These are phyloP conservation scores for Suhomyces ambrosiae DNA, from an alignment of 1,139 yeast genomes.

Conservation along the genomic window DNA sequence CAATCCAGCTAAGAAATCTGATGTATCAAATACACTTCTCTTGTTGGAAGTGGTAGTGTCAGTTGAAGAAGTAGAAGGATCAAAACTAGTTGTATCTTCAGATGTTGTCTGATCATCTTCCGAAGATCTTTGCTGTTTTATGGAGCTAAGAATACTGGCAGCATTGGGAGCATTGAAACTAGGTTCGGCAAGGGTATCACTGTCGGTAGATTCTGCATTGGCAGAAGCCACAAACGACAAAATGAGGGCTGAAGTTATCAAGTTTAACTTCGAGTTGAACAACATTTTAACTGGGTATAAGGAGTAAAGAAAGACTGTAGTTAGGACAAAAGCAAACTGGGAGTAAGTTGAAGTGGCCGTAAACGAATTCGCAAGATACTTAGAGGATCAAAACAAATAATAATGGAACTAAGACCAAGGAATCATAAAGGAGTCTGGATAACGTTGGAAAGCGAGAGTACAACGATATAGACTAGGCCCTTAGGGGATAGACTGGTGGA, in stretches of 20 bases:
- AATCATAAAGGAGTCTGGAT: not conserved
- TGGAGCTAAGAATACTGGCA: not conserved
- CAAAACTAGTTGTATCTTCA: not conserved
- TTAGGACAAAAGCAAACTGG: slow-evolving; percentile 15
- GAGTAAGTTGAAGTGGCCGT: not conserved
- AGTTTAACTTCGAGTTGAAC: slow-evolving; percentile 12
- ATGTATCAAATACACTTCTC: slow-evolving; percentile 4
- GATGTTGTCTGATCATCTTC: too few relatives aligned
- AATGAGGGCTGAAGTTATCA: slow-evolving; percentile 11
- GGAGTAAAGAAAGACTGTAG: slow-evolving; percentile 20
- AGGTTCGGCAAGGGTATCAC: not conserved
- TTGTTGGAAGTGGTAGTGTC: slow-evolving; percentile 2
- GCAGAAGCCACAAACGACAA: slow-evolving; percentile 11
- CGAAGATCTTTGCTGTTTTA: not conserved
- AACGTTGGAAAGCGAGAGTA: slow-evolving; percentile 1
- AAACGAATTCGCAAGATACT: not conserved
- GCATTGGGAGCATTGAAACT: not conserved
- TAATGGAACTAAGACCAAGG: not conserved
- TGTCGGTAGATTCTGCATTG: slow-evolving; percentile 7
- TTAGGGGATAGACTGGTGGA: not conserved
- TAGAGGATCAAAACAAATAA: not conserved
- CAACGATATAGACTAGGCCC: not conserved
- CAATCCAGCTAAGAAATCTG: slow-evolving; percentile 2
- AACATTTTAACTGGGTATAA: slow-evolving; percentile 11
- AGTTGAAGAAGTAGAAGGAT: not conserved